Conservation (phyloP, 2,329 filamentous ascomycete species). For the Arthrobotrys iridis region DNA sequence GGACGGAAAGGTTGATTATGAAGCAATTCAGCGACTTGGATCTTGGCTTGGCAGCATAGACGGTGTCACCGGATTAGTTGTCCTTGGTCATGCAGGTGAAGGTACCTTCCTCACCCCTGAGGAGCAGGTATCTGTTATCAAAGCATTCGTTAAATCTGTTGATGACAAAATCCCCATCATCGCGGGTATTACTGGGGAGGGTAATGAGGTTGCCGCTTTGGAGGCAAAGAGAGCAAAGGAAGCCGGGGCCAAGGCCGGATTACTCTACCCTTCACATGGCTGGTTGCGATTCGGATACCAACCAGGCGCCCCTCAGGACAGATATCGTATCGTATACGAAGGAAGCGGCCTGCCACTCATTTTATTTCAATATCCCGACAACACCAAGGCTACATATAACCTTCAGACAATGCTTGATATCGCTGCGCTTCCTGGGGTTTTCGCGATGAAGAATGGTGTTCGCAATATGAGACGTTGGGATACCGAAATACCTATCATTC, state of each 20-base stretch:
- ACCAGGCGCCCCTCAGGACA: constrained; percentile 66
- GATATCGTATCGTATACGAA: constrained; percentile 67
- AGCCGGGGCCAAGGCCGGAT: constrained; percentile 66
- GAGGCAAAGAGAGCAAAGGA: constrained; percentile 67
- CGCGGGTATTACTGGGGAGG: constrained; percentile 67
- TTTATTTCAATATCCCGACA: constrained; percentile 68
- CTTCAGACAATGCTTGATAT: constrained; percentile 68
- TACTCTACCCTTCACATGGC: constrained; percentile 67
- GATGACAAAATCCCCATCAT: constrained; percentile 67
- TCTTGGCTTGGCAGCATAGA: constrained; percentile 67
- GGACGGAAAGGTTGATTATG: constrained; percentile 66
- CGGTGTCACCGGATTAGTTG: constrained; percentile 67
- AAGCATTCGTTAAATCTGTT: constrained; percentile 67
- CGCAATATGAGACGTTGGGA: constrained; percentile 70
- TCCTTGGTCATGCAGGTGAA: constrained; percentile 68
- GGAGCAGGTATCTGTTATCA: constrained; percentile 66
- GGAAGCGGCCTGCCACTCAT: constrained; percentile 66
- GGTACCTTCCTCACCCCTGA: constrained; percentile 67
- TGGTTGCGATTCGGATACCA: constrained; percentile 70
- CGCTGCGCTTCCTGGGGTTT: constrained; percentile 66
- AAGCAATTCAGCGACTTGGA: constrained; percentile 67
- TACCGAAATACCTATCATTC: constrained; percentile 68
- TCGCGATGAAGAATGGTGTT: constrained; percentile 70
- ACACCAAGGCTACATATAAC: constrained; percentile 67
- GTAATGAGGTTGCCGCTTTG: constrained; percentile 66